Percentiles rank a stretch among this genome's conserved stretches.
Conservation (phyloP, 441 rosid genomes). For the Metrosideros polymorpha region DNA sequence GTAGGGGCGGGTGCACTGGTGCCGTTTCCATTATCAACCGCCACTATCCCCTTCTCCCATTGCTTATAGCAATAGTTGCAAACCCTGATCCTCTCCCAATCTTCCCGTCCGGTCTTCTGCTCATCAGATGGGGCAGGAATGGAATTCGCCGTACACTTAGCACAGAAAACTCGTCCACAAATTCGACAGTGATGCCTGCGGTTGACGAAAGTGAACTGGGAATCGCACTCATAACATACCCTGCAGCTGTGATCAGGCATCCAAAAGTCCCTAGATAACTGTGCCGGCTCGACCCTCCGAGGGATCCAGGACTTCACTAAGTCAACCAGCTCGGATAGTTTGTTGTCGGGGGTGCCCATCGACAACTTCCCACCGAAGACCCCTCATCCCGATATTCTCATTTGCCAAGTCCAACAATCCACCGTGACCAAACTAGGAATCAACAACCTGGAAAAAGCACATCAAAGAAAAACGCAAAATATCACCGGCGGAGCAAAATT, state of each 20-base stretch:
- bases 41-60: slow-evolving; percentile 39
- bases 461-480: not conserved
- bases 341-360: slow-evolving; percentile 63
- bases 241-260: slow-evolving; percentile 98
- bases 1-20: slow-evolving; percentile 20
- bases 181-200: slow-evolving; percentile 94
- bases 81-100: slow-evolving; percentile 78
- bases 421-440: not conserved
- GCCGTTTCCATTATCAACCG: slow-evolving; percentile 44
- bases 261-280: slow-evolving; percentile 93
- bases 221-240: slow-evolving; percentile 94
- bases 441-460: not conserved
- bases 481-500: not conserved
- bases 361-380: slow-evolving; percentile 27
- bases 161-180: slow-evolving; percentile 95
- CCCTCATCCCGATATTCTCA: slow-evolving; percentile 60
- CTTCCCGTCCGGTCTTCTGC: slow-evolving; percentile 38
- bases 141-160: slow-evolving; percentile 81
- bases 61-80: slow-evolving; percentile 93
- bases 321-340: slow-evolving; percentile 53
- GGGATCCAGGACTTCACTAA: slow-evolving; percentile 71
- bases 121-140: slow-evolving; percentile 49
- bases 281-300: slow-evolving; percentile 73
- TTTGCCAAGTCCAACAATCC: slow-evolving; percentile 17
- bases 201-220: slow-evolving; percentile 68